Evolutionary conservation across 345 rosid species (phyloP).

Genomic region (Cardamine resedifolia): DNA sequence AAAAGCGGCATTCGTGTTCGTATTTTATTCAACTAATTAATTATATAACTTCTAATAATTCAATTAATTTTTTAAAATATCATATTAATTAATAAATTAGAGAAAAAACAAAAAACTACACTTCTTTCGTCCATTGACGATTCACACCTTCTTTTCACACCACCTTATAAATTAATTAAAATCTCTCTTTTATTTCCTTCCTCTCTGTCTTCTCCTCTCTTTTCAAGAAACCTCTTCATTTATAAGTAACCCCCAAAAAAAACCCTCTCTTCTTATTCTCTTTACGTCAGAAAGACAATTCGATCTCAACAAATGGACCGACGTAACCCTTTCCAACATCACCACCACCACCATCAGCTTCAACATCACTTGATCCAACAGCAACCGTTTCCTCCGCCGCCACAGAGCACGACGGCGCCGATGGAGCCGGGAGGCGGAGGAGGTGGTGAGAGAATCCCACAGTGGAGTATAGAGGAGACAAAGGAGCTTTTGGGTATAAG

Average conservation of each 20-base stretch:
- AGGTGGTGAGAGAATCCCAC: conserved; percentile 71
- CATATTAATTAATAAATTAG: background rate
- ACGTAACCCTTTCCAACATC: conserved; percentile 48
- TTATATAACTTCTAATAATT: conserved; percentile 13
- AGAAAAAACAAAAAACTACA: conserved; percentile 24
- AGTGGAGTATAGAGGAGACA: conserved; percentile 92
- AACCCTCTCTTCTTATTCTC: conserved; percentile 2
- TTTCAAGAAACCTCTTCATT: conserved; percentile 23
- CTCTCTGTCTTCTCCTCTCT: conserved; percentile 23
- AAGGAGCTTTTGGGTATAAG: conserved; percentile 80
- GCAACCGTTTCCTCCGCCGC: conserved; percentile 47
- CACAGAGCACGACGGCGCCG: conserved; percentile 38
- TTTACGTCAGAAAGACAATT: conserved; percentile 21
- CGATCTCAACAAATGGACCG: conserved; percentile 46
- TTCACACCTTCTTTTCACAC: conserved; percentile 80
- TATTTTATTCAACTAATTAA: conserved; percentile 1
- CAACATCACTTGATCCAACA: conserved; percentile 43
- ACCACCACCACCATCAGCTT: conserved; percentile 46
- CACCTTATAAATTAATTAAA: conserved; percentile 38
- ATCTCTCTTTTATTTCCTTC: conserved; percentile 34
- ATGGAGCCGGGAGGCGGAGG: conserved; percentile 31
- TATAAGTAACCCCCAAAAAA: conserved; percentile 11
- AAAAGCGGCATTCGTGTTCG: conserved; percentile 20
- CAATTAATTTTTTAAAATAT: background rate
- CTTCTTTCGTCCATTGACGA: conserved; percentile 36